These are phyloP conservation scores for Rubia occidens DNA, from an alignment of 305 asterid genomes.

Conservation along the genomic window DNA sequence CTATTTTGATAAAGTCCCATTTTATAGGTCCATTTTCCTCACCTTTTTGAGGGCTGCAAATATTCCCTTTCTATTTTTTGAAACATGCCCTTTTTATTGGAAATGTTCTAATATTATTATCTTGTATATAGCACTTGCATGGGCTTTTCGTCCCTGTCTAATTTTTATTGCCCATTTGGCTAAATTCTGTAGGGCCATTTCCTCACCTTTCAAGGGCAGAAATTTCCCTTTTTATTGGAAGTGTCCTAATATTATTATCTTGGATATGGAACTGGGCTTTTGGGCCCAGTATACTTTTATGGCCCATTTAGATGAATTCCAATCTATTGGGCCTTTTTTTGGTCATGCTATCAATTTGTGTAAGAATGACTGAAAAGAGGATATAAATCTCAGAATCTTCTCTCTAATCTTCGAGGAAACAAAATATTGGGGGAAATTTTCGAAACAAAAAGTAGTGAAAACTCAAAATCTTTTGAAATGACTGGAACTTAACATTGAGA, in stretches of 20 bases:
- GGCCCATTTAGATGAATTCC: background rate
- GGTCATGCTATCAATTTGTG: background rate
- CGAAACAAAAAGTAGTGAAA: background rate
- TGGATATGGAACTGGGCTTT: no score
- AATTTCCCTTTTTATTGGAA: no score
- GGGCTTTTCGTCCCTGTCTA: background rate
- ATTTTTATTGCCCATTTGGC: background rate
- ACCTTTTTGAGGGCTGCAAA: background rate
- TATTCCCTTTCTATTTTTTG: no score
- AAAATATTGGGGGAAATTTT: background rate
- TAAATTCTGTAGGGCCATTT: no score
- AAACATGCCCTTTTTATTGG: no score
- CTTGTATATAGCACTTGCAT: no score
- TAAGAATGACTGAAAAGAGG: background rate
- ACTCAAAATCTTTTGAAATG: background rate
- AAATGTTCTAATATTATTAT: no score
- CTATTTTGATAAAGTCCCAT: no score
- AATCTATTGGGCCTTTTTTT: background rate
- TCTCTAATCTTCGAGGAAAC: background rate
- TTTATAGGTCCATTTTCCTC: no score
- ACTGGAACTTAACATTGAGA: slow-evolving; percentile 12
- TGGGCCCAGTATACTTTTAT: background rate
- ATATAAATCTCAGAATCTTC: background rate
- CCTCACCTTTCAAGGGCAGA: no score
- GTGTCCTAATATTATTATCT: no score